A percentile compares a stretch with the other conserved stretches of the same genome.
These are phyloP conservation scores for Spergularia azorica DNA, from an alignment of 179 eudicot species.

Conservation along the genomic window DNA sequence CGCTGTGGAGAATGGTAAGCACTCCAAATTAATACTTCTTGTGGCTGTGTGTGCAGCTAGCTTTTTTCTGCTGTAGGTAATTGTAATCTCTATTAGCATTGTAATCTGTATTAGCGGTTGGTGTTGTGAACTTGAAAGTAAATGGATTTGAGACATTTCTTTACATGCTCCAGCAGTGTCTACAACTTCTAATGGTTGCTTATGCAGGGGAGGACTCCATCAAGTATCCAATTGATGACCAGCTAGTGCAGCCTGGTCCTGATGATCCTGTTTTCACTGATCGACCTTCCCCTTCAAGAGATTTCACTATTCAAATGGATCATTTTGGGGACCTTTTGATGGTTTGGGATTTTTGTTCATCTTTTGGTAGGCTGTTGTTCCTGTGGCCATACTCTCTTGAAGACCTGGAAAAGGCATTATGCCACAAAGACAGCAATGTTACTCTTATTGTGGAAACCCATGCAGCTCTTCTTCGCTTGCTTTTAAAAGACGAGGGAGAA, in stretches of 20 bases:
- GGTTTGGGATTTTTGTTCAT: conserved; percentile 95
- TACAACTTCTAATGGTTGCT: conserved; percentile 6
- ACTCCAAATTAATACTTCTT: conserved; percentile 10
- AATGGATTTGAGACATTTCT: neutral
- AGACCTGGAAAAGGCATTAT: conserved; percentile 79
- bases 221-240: conserved; percentile 93
- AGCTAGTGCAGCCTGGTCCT: conserved; percentile 66
- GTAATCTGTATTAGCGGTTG: no score
- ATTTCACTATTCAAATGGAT: conserved; percentile 78
- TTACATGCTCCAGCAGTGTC: neutral
- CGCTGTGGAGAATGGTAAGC: conserved; percentile 33
- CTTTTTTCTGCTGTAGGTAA: neutral
- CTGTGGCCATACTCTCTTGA: conserved; percentile 88
- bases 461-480: conserved; percentile 76
- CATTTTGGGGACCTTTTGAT: conserved; percentile 82
- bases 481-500: conserved; percentile 70
- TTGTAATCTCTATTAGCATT: neutral
- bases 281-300: conserved; percentile 74
- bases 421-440: conserved; percentile 80
- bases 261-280: conserved; percentile 71
- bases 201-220: conserved; percentile 49
- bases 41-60: neutral
- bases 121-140: neutral
- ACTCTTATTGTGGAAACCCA: conserved; percentile 76
- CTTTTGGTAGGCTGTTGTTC: conserved; percentile 71